Conservation (phyloP, 805 yeast species). For the Starmerella tilneyi region DNA sequence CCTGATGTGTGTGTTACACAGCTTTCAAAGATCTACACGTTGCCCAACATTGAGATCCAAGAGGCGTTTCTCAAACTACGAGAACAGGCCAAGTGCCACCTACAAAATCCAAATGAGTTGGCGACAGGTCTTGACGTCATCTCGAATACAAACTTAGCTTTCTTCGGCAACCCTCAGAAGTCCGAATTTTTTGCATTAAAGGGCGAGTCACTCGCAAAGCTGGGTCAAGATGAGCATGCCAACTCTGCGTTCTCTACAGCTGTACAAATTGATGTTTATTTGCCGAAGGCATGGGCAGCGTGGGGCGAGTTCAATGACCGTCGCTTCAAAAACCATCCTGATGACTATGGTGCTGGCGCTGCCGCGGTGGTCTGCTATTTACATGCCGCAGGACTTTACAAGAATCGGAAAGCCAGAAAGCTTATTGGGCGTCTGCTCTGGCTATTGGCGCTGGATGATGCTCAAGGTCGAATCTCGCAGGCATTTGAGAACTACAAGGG, state of each 20-base stretch:
- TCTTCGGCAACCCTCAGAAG: constrained; percentile 93
- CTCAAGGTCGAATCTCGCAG: constrained; percentile 63
- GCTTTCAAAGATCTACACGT: constrained; percentile 81
- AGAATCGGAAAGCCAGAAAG: constrained; percentile 81
- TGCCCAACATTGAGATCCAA: constrained; percentile 96
- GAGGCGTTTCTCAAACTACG: constrained; percentile 92
- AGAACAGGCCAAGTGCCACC: constrained; percentile 96
- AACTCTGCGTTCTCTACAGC: constrained; percentile 97
- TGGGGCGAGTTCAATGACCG: constrained; percentile 96
- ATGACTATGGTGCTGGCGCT: constrained; percentile 72
- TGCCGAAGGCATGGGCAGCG: constrained; percentile 99
- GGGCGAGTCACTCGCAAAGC: constrained; percentile 93
- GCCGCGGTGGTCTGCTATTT: constrained; percentile 92
- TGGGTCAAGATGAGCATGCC: constrained; percentile 87
- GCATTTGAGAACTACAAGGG: constrained; percentile 90
- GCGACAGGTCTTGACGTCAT: constrained; percentile 95
- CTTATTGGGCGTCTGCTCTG: constrained; percentile 81
- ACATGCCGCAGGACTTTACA: constrained; percentile 95
- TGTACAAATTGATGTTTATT: constrained; percentile 83
- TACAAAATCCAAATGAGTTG: constrained; percentile 79
- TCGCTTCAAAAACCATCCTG: constrained; percentile 72
- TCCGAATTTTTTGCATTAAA: constrained; percentile 95
- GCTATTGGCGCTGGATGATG: constrained; percentile 86
- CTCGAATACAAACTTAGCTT: constrained; percentile 88
- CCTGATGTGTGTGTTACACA: constrained; percentile 93